Evolutionary conservation across 257 asterid species (phyloP), one percentile per base, ranked within the genome.

Genomic region (Solanum etuberosum): DNA sequence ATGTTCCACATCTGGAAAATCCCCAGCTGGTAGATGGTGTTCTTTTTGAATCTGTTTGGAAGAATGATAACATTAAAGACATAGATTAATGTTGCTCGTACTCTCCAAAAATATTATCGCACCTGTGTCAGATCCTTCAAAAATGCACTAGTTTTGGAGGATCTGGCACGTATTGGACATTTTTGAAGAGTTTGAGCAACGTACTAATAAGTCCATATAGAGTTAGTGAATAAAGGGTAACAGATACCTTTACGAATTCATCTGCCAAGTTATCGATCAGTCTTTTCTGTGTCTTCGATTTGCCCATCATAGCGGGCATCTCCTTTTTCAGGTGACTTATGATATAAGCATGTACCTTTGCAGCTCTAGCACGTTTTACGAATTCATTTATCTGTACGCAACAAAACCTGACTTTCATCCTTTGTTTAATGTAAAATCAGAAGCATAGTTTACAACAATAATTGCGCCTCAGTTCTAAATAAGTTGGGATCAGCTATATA

Each of bases 301-400:
- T 97, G 88, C 99, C 99, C 94, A 97, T 94, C 98, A 97, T 94
- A 25, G 97, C 95, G 83, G 99, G 99, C 99, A 97, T 97, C 88
- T 96, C 98, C 90, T 89, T 94, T 90, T 89, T 97, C 86, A 97
- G 90, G 90, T 97, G 99, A 86, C 98, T 89, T 70, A 95, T 95
- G 3, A 97, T 95, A 90, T 92, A 95, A 85, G 99, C 94, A 89
- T 97, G 99, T 71, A 95, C 95, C 91, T 97, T 97, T 61, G 97
- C 99, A 71, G 99, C 98, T 93, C 99, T 91, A 34, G 99, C 96
- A 23, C 99, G 99, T 88, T 97, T 97, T 15, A 96, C 99, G 86
- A 95, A 97, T 91, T 96, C 99, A 73, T 97, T 96, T 88, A 97
- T 95, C 99, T 97, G 95, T 89, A 89, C 38, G 76, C 73, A 37